A percentile compares a stretch with the other conserved stretches of the same genome.
These are phyloP conservation scores for Tilletia caries DNA, from an alignment of 1,284 basidiomycete species.

Conservation along the genomic window DNA sequence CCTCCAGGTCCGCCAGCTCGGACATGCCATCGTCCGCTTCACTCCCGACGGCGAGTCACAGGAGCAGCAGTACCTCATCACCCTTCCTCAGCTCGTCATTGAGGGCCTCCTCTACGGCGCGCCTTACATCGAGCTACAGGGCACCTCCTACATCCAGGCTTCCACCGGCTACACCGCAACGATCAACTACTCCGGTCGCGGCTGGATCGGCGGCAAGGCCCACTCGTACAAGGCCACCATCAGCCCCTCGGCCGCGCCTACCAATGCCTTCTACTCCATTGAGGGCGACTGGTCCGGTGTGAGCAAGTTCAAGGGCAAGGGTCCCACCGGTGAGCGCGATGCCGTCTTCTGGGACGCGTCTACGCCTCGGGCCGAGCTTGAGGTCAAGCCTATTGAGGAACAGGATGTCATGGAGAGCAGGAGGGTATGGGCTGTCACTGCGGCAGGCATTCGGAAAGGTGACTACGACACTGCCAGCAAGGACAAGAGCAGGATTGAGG, in stretches of 20 bases:
- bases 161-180: conserved; percentile 69
- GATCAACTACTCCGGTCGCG: conserved; percentile 83
- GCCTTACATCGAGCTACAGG: conserved; percentile 76
- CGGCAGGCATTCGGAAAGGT: conserved; percentile 82
- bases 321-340: conserved; percentile 39
- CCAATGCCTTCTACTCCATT: conserved; percentile 61
- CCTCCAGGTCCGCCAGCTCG: conserved; percentile 91
- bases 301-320: conserved; percentile 57
- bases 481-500: conserved; percentile 86
- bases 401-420: conserved; percentile 82
- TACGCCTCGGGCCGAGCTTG: conserved; percentile 67
- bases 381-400: conserved; percentile 63
- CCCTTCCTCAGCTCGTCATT: conserved; percentile 63
- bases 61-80: conserved; percentile 73
- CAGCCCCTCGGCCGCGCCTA: conserved; percentile 56
- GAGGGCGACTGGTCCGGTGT: conserved; percentile 86
- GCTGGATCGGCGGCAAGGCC: conserved; percentile 84
- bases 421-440: conserved; percentile 78
- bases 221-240: conserved; percentile 86
- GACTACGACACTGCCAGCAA: conserved; percentile 86
- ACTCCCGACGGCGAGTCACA: conserved; percentile 63
- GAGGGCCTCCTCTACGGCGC: conserved; percentile 60
- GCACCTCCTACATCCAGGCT: conserved; percentile 77
- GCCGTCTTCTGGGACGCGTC: conserved; percentile 59
- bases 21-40: conserved; percentile 81